These are phyloP conservation scores for Discostella stelligeroides DNA, from an alignment of 108 stramenopile genomes.

Conservation along the genomic window DNA sequence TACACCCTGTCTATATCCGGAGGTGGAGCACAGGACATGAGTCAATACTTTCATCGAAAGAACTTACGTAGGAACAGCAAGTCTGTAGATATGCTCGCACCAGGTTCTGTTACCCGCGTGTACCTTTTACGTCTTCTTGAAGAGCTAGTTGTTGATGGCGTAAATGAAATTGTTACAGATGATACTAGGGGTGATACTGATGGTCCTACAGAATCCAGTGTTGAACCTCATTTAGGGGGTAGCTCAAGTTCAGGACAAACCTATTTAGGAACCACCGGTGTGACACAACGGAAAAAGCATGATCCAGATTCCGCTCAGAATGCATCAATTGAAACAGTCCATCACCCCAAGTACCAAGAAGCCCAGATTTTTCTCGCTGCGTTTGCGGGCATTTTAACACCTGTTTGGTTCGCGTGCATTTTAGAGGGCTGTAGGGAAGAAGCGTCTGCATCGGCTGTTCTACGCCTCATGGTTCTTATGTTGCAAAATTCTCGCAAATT, in stretches of 20 bases:
- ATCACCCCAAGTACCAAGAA: constrained; percentile 82
- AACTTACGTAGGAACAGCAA: constrained; percentile 5
- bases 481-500: constrained; percentile 81
- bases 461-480: constrained; percentile 89
- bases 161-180: constrained; percentile 86
- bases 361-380: constrained; percentile 87
- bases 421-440: constrained; percentile 89
- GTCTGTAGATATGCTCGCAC: constrained; percentile 49
- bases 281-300: constrained; percentile 40
- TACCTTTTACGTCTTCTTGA: constrained; percentile 86
- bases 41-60: constrained; percentile 13
- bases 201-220: constrained; percentile 40
- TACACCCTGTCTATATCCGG: constrained; percentile 77
- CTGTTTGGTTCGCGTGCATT: constrained; percentile 90
- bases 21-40: constrained; percentile 30
- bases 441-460: constrained; percentile 79
- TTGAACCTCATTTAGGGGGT: constrained; percentile 78
- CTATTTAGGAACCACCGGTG: constrained; percentile 55
- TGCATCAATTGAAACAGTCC: constrained; percentile 39
- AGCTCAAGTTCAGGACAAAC: constrained; percentile 67
- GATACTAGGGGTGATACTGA: constrained; percentile 53
- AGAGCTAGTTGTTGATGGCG: constrained; percentile 89
- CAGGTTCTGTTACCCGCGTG: constrained; percentile 76
- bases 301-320: constrained; percentile 17
- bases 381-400: constrained; percentile 85